Evolutionary conservation across 352 stramenopile species (phyloP).

Genomic region (Phytophthora lateralis): DNA sequence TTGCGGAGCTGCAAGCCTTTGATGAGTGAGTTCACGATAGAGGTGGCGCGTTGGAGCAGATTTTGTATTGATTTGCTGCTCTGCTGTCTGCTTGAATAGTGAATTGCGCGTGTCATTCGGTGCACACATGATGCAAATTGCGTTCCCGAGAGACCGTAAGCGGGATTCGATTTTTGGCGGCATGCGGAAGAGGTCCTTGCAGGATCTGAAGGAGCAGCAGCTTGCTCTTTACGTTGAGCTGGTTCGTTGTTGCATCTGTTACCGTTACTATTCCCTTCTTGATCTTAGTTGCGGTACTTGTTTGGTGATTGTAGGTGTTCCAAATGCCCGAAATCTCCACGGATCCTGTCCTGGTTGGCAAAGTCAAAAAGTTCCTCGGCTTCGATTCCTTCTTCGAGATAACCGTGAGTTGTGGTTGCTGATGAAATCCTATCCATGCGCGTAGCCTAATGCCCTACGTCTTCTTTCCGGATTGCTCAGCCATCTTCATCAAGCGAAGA

Average conservation of each 20-base stretch:
- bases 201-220: conserved; percentile 74
- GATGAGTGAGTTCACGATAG: conserved; percentile 59
- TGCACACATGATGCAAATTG: conserved; percentile 58
- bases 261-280: conserved; percentile 7
- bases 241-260: conserved; percentile 25
- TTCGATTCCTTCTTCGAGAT: conserved; percentile 80
- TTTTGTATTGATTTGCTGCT: conserved; percentile 11
- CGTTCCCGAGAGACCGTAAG: conserved; percentile 72
- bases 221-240: conserved; percentile 75
- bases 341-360: conserved; percentile 41
- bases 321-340: conserved; percentile 51
- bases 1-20: conserved; percentile 67
- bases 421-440: not conserved
- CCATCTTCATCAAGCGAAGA: conserved; percentile 14
- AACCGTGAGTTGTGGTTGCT: conserved; percentile 36
- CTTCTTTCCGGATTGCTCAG: conserved; percentile 12
- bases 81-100: conserved; percentile 31
- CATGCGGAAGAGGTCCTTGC: conserved; percentile 69
- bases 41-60: not conserved
- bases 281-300: not conserved
- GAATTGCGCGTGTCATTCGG: conserved; percentile 60
- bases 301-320: conserved; percentile 44
- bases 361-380: conserved; percentile 62
- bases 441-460: conserved; percentile 5
- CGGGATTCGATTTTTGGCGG: conserved; percentile 74